Base-by-base conservation (phyloP, 2,329 filamentous ascomycete species). In the Aspergillus sclerotialis region DNA sequence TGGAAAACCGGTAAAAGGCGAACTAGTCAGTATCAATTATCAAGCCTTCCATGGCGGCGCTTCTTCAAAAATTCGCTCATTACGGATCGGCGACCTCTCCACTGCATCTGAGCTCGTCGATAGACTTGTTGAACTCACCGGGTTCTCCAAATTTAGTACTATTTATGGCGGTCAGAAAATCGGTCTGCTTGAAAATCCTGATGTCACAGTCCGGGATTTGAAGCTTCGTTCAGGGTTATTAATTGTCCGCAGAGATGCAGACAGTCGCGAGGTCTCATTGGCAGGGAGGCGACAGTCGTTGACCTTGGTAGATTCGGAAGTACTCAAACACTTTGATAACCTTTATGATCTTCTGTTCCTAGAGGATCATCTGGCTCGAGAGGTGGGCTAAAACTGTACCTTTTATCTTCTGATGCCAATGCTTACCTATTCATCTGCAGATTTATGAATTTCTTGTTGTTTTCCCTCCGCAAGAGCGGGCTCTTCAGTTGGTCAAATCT, bases 291-390 rank as follows among this genome's bases (percentile, higher is more conserved):
- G 70, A 61, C 33, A 76, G 65, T 32, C 74, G 67, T 30, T 79
- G 67, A 42, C 73, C 65, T 23, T 72, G 2, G 70, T 96, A 3
- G 87, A 96, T 53, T 72, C 76, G 9, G 84, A 90, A 48, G 80
- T 96, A 14, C 67, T 92, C 46, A 73, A 79, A 37, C 84, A 93
- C 57, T 94, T 94, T 50, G 75, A 85, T 35, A 80, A 90, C 40
- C 64, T 98, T 15, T 94, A 92, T 72, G 75, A 78, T 28, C 83
- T 90, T 50, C 70, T 96, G 35, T 78, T 79, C 43, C 75, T 89
- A 63, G 75, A 84, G 28, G 80, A 89, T 38, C 69, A 66, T 32
- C 65, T 87, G 27, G 79, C 84, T 5, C 68, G 74, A 51, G 79
- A 84, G 67, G 80, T 82, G 67, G 46, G 61, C 39, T 29, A 28